Conservation (phyloP, 1,139 yeast genomes). For the Blastobotrys niveus region DNA sequence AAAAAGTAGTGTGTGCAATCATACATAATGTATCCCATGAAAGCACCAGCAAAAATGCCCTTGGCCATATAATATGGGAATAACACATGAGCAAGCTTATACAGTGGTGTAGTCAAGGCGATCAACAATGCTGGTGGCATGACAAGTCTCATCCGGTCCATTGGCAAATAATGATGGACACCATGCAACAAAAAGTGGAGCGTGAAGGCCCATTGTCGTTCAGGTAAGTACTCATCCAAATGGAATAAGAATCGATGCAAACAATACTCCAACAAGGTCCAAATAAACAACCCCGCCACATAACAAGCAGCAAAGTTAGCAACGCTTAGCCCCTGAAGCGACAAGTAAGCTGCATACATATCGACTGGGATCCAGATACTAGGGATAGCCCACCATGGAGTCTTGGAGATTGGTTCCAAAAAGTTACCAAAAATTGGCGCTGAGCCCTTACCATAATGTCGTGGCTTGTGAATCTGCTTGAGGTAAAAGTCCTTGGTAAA, state of each 20-base stretch:
- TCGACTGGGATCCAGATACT: constrained; percentile 80
- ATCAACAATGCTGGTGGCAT: constrained; percentile 88
- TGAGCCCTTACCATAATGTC: constrained; percentile 87
- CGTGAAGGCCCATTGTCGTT: constrained; percentile 65
- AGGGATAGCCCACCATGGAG: constrained; percentile 86
- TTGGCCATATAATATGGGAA: constrained; percentile 55
- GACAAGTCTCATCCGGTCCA: constrained; percentile 89
- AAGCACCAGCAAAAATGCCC: constrained; percentile 86
- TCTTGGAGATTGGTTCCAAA: constrained; percentile 61
- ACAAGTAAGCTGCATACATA: constrained; percentile 42
- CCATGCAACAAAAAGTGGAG: constrained; percentile 91
- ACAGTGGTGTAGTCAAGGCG: constrained; percentile 53
- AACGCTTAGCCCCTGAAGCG: constrained; percentile 30
- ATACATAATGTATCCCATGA: constrained; percentile 84
- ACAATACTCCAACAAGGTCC: constrained; percentile 87
- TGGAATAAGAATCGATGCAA: constrained; percentile 92
- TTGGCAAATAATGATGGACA: constrained; percentile 93
- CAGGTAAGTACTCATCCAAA: constrained; percentile 79
- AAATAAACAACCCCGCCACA: constrained; percentile 66
- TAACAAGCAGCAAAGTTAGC: constrained; percentile 38
- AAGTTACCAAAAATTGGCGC: constrained; percentile 81
- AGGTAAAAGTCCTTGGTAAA: constrained; percentile 84
- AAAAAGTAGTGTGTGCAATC: constrained; percentile 86
- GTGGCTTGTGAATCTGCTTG: constrained; percentile 95
- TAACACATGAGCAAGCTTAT: constrained; percentile 50